Evolutionary conservation across 202 grass and related monocot genomes (phyloP), one percentile per base, ranked within the genome.

Genomic region (Carex arenaria): DNA sequence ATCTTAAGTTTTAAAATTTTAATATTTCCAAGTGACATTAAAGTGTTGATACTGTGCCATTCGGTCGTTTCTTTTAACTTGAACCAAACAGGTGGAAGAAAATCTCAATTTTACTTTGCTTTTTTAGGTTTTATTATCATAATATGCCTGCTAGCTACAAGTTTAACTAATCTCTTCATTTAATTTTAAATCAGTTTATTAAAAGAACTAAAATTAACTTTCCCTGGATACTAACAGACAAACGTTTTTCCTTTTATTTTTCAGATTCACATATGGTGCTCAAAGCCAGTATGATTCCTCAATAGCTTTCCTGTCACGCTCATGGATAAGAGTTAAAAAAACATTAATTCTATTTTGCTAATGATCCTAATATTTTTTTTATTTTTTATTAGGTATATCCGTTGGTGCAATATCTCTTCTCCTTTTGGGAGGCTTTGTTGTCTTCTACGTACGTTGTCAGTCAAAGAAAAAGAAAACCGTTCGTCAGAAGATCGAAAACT

Each of bases 391-490:
- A 69, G 66, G 66, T 69, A 18, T 17, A 69, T 69, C 34, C 11
- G 4, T n/a, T 0, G 66, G 66, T 7, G 3, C 18, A 19, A 7
- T 2, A 19, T 69, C 34, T 4, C 2, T 43, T 11, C 36, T 42
- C 19, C 17, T 69, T 69, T 69, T 69, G 7, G 34, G 17, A 69
- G 34, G 34, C 66, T 20, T 69, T 17, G 4, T 6, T n/a, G 3
- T 69, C n/a, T 38, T 69, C 18, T 80, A 62, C 5, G 5, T 72
- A 17, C 64, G 10, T 26, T 10, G 12, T 0, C 78, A 80, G 73
- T 66, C 74, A 4, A 84, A 64, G 23, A 71, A 36, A 22, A 67
- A 80, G 67, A 83, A 61, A 60, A 68, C 69, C 19, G 71, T 80
- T 32, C 64, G 47, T 71, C 53, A 19, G 63, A 83, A 83, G 80